These are phyloP conservation scores for Mycena olivaceomarginata DNA, from an alignment of 768 basidiomycete genomes.

Conservation along the genomic window DNA sequence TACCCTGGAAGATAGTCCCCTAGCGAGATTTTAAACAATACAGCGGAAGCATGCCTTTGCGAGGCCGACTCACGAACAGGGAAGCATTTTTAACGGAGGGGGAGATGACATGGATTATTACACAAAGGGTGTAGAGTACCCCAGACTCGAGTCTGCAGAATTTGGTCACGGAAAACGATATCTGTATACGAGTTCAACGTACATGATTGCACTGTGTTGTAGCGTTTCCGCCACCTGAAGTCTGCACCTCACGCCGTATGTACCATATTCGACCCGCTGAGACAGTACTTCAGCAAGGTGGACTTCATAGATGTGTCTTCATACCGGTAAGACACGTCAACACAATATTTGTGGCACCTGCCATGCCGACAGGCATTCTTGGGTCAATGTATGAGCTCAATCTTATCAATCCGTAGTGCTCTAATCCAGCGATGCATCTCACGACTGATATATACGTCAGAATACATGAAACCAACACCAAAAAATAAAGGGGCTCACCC, in stretches of 20 bases:
- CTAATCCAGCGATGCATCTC: background rate
- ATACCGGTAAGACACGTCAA: slow-evolving; percentile 1
- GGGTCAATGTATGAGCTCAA: background rate
- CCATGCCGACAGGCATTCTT: background rate
- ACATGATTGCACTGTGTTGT: background rate
- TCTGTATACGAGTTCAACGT: background rate
- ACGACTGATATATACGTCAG: background rate
- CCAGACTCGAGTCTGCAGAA: slow-evolving; percentile 1
- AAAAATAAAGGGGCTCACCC: background rate
- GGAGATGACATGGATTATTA: slow-evolving; percentile 2
- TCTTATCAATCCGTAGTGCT: background rate
- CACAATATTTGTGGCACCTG: background rate
- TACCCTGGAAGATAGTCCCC: background rate
- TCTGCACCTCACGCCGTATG: background rate
- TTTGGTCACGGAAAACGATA: background rate
- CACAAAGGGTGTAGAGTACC: background rate
- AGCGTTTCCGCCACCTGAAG: background rate
- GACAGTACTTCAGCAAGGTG: background rate
- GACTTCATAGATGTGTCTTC: background rate
- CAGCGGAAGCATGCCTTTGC: background rate
- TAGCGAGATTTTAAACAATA: background rate
- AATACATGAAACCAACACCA: background rate
- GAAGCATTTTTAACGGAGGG: background rate
- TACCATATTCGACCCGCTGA: background rate
- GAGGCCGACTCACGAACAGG: background rate